Conservation (phyloP, 2,329 filamentous ascomycete genomes). For the Cladosporium austrohemisphaericum region DNA sequence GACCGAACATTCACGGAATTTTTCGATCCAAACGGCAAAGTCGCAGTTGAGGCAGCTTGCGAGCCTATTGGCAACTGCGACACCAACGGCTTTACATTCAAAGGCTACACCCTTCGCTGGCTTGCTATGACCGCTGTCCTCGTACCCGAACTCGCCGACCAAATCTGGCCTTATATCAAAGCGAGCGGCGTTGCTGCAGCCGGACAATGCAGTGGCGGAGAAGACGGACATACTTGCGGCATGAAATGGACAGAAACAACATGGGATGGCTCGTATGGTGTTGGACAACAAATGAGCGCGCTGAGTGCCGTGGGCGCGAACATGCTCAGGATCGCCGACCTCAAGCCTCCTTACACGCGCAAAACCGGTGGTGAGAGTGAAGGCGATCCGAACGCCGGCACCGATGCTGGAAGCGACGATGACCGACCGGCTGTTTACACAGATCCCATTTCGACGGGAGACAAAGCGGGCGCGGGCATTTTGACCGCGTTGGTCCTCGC, state of each 20-base stretch:
- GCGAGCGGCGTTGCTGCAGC: constrained; percentile 48
- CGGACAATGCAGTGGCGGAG: constrained; percentile 49
- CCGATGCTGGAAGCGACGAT: constrained; percentile 22
- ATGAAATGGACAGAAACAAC: constrained; percentile 41
- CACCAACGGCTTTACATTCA: constrained; percentile 42
- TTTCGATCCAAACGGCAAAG: constrained; percentile 31
- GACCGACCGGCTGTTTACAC: constrained; percentile 40
- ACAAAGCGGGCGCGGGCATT: constrained; percentile 62
- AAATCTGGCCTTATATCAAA: constrained; percentile 48
- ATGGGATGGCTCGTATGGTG: constrained; percentile 40
- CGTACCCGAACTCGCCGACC: constrained; percentile 52
- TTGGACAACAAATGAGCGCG: constrained; percentile 56
- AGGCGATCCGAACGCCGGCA: constrained; percentile 44
- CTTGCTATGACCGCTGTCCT: constrained; percentile 56
- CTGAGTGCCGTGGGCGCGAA: constrained; percentile 45
- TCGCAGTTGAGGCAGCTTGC: constrained; percentile 46
- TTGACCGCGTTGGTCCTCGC: constrained; percentile 12
- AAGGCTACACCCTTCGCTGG: constrained; percentile 52
- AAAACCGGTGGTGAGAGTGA: constrained; percentile 47
- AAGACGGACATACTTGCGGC: constrained; percentile 43
- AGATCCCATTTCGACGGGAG: constrained; percentile 50
- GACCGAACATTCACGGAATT: constrained; percentile 34
- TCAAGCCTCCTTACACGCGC: constrained; percentile 41
- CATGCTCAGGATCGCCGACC: constrained; percentile 37
- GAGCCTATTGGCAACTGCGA: constrained; percentile 41